Evolutionary conservation across 129 eudicot species (phyloP).

Genomic region (Flaveria linearis): DNA sequence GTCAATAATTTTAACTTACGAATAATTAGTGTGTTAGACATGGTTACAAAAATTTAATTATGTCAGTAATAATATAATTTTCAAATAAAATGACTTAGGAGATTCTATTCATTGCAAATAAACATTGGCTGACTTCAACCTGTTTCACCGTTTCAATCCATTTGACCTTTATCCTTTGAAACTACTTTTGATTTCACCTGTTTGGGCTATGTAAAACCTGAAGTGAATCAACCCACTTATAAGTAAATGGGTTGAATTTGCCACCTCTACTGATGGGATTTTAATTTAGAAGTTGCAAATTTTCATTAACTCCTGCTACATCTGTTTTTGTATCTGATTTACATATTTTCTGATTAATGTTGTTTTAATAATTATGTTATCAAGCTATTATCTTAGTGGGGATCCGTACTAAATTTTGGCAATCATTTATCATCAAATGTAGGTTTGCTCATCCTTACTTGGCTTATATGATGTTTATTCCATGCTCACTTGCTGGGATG

Average conservation of each 20-base stretch:
- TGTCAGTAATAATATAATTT: not conserved
- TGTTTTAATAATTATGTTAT: slow-evolving; percentile 5
- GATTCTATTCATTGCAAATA: not conserved
- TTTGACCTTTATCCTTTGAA: not conserved
- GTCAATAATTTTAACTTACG: not conserved
- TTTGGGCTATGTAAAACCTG: not conserved
- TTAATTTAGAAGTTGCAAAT: not conserved
- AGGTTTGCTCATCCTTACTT: slow-evolving; percentile 88
- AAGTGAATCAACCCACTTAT: not conserved
- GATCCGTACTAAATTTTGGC: slow-evolving; percentile 3
- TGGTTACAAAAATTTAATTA: not conserved
- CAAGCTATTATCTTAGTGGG: slow-evolving; percentile 7
- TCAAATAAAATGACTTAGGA: not conserved
- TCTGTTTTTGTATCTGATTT: not conserved
- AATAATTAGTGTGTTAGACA: not conserved
- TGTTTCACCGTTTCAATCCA: not conserved
- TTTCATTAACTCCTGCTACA: not conserved
- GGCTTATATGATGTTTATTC: slow-evolving; percentile 91
- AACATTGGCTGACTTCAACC: not conserved
- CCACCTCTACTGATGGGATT: not conserved
- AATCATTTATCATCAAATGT: slow-evolving; percentile 32
- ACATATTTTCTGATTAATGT: not conserved
- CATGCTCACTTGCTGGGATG: slow-evolving; percentile 84
- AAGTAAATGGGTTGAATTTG: not conserved
- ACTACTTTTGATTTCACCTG: not conserved